These are phyloP conservation scores for Populus tomentosa DNA, from an alignment of 441 rosid genomes.

Conservation along the genomic window DNA sequence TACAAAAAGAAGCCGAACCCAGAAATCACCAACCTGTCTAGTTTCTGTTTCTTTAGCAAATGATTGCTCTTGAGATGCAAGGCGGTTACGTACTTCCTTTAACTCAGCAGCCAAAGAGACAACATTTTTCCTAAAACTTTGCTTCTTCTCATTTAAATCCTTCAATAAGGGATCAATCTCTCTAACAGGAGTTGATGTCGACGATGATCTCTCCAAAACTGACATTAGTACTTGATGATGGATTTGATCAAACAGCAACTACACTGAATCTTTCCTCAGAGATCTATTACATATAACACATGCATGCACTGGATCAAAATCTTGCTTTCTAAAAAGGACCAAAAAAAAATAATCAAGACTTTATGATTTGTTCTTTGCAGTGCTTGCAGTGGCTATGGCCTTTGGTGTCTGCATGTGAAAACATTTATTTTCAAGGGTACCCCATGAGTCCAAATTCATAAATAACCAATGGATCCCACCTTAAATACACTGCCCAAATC, in stretches of 20 bases:
- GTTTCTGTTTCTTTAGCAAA: conserved; percentile 67
- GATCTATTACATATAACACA: conserved; percentile 13
- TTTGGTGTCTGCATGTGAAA: conserved; percentile 35
- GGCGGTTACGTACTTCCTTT: conserved; percentile 70
- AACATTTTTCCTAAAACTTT: conserved; percentile 72
- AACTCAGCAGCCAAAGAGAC: conserved; percentile 82
- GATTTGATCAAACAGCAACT: conserved; percentile 15
- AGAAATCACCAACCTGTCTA: conserved; percentile 57
- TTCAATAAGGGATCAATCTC: conserved; percentile 79
- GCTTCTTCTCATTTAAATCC: conserved; percentile 94
- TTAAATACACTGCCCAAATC: conserved; percentile 2
- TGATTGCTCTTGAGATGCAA: conserved; percentile 60
- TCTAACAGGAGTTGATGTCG: conserved; percentile 19
- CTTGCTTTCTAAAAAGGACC: background rate
- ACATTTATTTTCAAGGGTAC: conserved; percentile 35
- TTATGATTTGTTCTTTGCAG: conserved; percentile 5
- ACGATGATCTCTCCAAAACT: conserved; percentile 21
- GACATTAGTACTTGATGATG: conserved; percentile 37
- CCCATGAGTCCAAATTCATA: conserved; percentile 12
- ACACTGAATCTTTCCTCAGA: conserved; percentile 1
- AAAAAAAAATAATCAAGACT: background rate
- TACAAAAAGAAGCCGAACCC: conserved; percentile 15
- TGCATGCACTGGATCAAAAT: conserved; percentile 21
- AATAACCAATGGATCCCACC: background rate
- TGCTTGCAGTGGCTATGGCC: conserved; percentile 18